Conservation (phyloP, 108 stramenopile genomes). For the Pseudonitzschia multistriata region DNA sequence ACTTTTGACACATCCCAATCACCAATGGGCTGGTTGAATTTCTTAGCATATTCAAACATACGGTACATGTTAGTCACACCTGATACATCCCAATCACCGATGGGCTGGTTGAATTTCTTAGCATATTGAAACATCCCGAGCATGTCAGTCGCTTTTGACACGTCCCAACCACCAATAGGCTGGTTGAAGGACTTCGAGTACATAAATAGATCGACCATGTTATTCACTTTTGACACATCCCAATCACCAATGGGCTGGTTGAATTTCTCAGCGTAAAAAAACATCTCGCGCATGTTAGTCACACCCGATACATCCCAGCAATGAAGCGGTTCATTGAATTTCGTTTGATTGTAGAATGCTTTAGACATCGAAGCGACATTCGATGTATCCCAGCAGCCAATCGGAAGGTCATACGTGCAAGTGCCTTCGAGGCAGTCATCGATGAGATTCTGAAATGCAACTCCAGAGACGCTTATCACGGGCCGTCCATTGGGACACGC, state of each 20-base stretch:
- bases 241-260: slow-evolving; percentile 37
- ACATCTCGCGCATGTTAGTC: slow-evolving; percentile 37
- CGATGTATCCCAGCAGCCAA: slow-evolving; percentile 28
- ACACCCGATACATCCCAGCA: slow-evolving; percentile 32
- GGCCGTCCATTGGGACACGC: not conserved
- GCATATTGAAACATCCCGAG: slow-evolving; percentile 38
- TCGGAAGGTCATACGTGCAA: not conserved
- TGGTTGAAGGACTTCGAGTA: no score
- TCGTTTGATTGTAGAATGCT: slow-evolving; percentile 20
- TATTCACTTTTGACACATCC: slow-evolving; percentile 18
- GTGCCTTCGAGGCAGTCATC: not conserved
- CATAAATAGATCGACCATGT: no score
- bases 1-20: no score
- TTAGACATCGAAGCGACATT: slow-evolving; percentile 6
- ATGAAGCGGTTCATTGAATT: slow-evolving; percentile 43
- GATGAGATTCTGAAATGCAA: not conserved
- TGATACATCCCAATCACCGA: slow-evolving; percentile 33
- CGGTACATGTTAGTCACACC: slow-evolving; percentile 18
- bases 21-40: not conserved
- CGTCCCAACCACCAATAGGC: slow-evolving; percentile 36
- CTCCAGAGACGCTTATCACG: not conserved
- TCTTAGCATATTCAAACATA: slow-evolving; percentile 10
- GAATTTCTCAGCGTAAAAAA: no score
- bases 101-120: no score
- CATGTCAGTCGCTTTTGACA: slow-evolving; percentile 27